These are phyloP conservation scores for Cucurbita maxima DNA, from an alignment of 306 rosid genomes.

Conservation along the genomic window DNA sequence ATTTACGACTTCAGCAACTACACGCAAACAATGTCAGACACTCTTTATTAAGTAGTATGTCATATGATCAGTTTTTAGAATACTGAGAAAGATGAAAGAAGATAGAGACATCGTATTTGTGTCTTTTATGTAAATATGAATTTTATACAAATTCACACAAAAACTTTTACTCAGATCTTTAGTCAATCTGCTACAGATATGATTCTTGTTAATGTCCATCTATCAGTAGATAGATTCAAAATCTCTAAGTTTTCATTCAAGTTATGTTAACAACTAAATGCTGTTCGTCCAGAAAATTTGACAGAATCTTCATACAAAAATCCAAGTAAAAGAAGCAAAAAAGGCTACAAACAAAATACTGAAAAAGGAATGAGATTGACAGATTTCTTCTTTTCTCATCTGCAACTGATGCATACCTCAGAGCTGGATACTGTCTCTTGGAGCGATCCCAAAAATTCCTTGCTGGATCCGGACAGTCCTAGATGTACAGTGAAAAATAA, in stretches of 20 bases:
- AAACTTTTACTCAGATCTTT: not conserved
- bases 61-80: not conserved
- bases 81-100: not conserved
- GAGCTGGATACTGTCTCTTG: conserved; percentile 26
- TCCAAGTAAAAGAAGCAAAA: not conserved
- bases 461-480: conserved; percentile 44
- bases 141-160: no score
- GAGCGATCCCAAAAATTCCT: conserved; percentile 23
- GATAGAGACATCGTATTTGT: not conserved
- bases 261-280: not conserved
- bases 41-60: not conserved
- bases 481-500: conserved; percentile 13
- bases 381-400: not conserved
- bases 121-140: no score
- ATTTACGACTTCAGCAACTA: not conserved
- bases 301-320: not conserved
- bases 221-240: not conserved
- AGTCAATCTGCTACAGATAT: not conserved
- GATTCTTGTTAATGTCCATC: not conserved
- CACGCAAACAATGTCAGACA: not conserved
- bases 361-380: not conserved
- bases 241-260: not conserved
- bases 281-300: not conserved
- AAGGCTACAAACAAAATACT: not conserved
- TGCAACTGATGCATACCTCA: conserved; percentile 25